Evolutionary conservation across 345 rosid species (phyloP), one percentile per base, ranked within the genome.

Genomic region (Eucalyptus decipiens): DNA sequence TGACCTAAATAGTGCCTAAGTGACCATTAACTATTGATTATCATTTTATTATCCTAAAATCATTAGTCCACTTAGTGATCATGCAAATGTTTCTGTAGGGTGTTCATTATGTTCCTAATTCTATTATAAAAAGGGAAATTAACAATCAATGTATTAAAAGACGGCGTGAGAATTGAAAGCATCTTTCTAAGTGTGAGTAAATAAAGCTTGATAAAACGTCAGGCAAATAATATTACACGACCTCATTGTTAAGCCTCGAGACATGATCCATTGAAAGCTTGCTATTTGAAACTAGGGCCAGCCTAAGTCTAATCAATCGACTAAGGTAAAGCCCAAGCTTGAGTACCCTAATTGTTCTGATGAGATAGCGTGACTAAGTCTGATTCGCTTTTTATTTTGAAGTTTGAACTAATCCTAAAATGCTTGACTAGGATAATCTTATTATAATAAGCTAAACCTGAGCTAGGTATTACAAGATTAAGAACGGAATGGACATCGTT

Each of bases 161-260:
- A 11, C 0, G 7, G 7, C 26, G 7, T 1, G 15, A 6, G n/a
- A 58, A 26, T 58, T 58, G 65, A 58, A 58, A 58, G 15, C n/a
- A 11, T 58, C 14, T 58, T 58, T 58, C n/a, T 58, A 58, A 11
- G 65, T 58, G n/a, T 7, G 1, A 11, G 2, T 4, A 11, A 58
- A 3, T 0, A 58, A 58, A 58, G 1, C 65, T 26, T 11, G 30
- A 54, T 54, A 54, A 11, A n/a, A 24, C 6, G 13, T 24, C 0
- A 10, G 14, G 62, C 30, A 56, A 56, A 4, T 10, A 58, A 24
- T 58, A 58, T 24, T 9, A 58, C 65, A 26, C 6, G 0, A 11
- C 3, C 30, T 58, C 3, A 26, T 58, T 56, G 28, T 56, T 58
- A 26, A 58, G n/a, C 30, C 14, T 24, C 0, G 15, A 58, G 2